phyloP scores from a whole-genome alignment of 164 flowering plant species.

The Platanus orientalis region DNA sequence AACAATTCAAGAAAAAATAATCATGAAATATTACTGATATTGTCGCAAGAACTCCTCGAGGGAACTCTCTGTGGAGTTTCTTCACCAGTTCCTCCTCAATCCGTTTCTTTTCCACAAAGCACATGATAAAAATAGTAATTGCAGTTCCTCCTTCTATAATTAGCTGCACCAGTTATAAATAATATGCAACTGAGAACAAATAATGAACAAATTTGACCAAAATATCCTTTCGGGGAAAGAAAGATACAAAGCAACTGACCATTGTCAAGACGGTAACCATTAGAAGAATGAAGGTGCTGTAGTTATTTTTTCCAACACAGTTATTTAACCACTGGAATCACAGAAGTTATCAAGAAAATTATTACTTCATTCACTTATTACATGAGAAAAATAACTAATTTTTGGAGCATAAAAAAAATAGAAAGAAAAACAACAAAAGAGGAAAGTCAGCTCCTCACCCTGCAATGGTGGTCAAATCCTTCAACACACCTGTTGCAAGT shows the following conservation, averaged over 20 bases:
- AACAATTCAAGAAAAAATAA: not conserved
- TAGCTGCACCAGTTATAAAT: conserved; percentile 41
- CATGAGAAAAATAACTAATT: not conserved
- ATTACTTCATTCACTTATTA: not conserved
- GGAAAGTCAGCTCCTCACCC: conserved; percentile 38
- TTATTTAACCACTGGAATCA: conserved; percentile 88
- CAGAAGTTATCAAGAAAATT: conserved; percentile 7
- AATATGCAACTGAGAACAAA: not conserved
- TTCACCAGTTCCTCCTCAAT: conserved; percentile 54
- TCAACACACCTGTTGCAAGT: conserved; percentile 94
- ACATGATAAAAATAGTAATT: conserved; percentile 76
- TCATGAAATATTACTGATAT: conserved; percentile 48
- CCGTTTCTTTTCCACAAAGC: conserved; percentile 74
- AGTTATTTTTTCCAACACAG: conserved; percentile 88
- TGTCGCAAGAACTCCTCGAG: conserved; percentile 73
- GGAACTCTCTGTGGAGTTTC: conserved; percentile 56
- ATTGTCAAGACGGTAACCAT: conserved; percentile 68
- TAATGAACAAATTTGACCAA: not conserved
- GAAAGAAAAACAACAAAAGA: not conserved
- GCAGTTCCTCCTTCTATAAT: conserved; percentile 81
- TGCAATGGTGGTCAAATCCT: conserved; percentile 99
- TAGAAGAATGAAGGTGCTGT: conserved; percentile 82
- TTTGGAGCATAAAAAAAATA: not conserved
- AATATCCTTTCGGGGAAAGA: not conserved
- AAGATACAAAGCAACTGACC: conserved; percentile 41